Evolutionary conservation across 1,284 basidiomycete species (phyloP).

Genomic region (Anthracocystis panici-leucophaei): DNA sequence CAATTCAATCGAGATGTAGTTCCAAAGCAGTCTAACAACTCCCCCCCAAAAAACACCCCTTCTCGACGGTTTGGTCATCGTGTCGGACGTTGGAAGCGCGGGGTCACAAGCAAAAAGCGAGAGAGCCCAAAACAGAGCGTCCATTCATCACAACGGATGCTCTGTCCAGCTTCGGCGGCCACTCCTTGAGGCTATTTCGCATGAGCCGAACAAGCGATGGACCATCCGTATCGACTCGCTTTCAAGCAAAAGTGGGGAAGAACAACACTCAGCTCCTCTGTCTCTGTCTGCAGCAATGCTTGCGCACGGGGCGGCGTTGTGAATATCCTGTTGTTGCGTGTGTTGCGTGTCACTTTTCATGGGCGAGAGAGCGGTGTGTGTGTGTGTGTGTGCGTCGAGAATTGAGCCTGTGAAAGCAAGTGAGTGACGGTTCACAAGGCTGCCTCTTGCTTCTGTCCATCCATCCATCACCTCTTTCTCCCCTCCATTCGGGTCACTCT

Average conservation of each 20-base stretch:
- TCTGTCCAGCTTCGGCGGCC: not conserved
- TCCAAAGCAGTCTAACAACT: not conserved
- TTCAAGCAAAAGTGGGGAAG: not conserved
- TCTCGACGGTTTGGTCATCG: not conserved
- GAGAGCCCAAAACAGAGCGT: slow-evolving; percentile 1
- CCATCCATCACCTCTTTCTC: not conserved
- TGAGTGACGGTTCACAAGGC: not conserved
- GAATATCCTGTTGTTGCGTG: not conserved
- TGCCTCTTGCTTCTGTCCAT: not conserved
- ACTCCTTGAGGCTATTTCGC: not conserved
- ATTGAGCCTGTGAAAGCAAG: slow-evolving; percentile 1
- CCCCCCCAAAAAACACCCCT: not conserved
- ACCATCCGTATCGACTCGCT: not conserved
- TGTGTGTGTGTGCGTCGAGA: not conserved
- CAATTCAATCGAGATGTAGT: not conserved
- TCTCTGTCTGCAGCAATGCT: too few species aligned
- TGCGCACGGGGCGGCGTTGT: slow-evolving; percentile 4
- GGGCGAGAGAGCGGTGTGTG: not conserved
- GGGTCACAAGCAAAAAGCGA: too few species aligned
- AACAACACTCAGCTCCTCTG: not conserved
- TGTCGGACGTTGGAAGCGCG: not conserved
- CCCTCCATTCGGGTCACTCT: not conserved
- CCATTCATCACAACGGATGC: not conserved
- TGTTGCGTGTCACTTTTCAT: slow-evolving; percentile 5
- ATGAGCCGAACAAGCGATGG: not conserved